A percentile compares a stretch with the other conserved stretches of the same genome.
These are phyloP conservation scores for Cymbopogon flexuosus DNA, from an alignment of 202 grass and related monocot species.

Conservation along the genomic window DNA sequence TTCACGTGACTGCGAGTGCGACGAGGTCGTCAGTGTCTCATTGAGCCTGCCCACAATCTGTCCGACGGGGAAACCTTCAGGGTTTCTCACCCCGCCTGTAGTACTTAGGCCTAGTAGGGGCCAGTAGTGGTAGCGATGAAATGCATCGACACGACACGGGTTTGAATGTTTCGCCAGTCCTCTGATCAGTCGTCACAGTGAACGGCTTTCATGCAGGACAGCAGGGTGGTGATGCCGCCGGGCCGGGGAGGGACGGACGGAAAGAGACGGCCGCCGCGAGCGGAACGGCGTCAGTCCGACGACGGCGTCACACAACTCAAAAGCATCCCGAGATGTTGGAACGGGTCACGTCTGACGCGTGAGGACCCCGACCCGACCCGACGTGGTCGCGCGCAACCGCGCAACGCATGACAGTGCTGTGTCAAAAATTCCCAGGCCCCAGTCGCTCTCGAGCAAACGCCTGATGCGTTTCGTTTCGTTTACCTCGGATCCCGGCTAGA, in stretches of 20 bases:
- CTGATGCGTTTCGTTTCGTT: not conserved
- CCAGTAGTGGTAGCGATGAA: not conserved
- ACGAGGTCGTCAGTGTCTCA: not conserved
- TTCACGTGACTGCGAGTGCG: not conserved
- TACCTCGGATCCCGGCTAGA: not conserved
- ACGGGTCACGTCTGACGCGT: not conserved
- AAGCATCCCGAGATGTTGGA: not conserved
- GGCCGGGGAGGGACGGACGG: too few relatives aligned
- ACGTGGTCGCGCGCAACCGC: not conserved
- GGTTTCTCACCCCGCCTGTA: too few relatives aligned
- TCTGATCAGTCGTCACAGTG: too few relatives aligned
- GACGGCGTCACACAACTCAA: not conserved
- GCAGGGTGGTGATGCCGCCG: too few relatives aligned
- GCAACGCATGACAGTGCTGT: not conserved
- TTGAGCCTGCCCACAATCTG: too few relatives aligned
- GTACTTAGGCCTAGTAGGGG: not conserved
- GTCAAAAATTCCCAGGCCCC: too few relatives aligned
- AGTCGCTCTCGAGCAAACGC: not conserved
- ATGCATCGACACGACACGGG: not conserved
- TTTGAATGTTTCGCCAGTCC: not conserved
- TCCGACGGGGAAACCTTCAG: not conserved
- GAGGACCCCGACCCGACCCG: not conserved
- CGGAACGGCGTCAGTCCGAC: not conserved
- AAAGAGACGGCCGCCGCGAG: not conserved
- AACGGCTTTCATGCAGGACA: too few relatives aligned